These are phyloP conservation scores for Fusarium cyanostomum DNA, from an alignment of 2,329 filamentous ascomycete genomes.

Conservation along the genomic window DNA sequence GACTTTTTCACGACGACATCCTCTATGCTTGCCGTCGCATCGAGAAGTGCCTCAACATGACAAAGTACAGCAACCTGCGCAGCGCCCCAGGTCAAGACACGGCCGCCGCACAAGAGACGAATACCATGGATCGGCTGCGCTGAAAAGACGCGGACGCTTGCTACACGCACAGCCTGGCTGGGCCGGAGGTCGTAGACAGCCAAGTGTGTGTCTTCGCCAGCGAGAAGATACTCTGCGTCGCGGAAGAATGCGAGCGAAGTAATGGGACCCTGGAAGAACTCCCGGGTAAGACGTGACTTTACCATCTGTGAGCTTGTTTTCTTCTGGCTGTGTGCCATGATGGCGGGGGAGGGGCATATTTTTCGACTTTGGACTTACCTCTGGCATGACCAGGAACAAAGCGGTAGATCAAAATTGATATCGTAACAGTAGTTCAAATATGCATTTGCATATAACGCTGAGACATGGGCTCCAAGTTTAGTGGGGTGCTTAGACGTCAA, in stretches of 20 bases:
- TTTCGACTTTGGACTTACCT: conserved; percentile 22
- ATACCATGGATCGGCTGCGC: conserved; percentile 82
- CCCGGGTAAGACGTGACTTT: conserved; percentile 41
- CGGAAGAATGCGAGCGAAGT: conserved; percentile 67
- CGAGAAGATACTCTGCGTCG: conserved; percentile 57
- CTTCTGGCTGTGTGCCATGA: conserved; percentile 13
- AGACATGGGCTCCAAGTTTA: background rate
- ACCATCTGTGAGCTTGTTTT: conserved; percentile 17
- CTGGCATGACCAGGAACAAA: conserved; percentile 22
- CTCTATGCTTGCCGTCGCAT: conserved; percentile 30
- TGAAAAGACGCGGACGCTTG: conserved; percentile 64
- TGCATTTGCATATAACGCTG: background rate
- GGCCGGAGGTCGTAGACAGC: conserved; percentile 59
- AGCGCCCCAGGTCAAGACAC: conserved; percentile 76
- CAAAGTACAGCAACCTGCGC: conserved; percentile 57
- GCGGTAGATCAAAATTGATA: background rate
- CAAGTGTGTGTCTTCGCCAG: conserved; percentile 68
- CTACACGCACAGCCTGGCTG: conserved; percentile 48
- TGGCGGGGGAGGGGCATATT: conserved; percentile 42
- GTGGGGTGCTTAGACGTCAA: background rate
- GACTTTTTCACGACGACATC: conserved; percentile 49
- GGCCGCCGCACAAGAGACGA: conserved; percentile 49
- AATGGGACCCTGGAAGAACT: conserved; percentile 62
- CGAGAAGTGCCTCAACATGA: conserved; percentile 41
- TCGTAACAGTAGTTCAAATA: background rate